These are phyloP conservation scores for Paramecium caudatum DNA, from an alignment of 73 alveolate genomes.

Conservation along the genomic window DNA sequence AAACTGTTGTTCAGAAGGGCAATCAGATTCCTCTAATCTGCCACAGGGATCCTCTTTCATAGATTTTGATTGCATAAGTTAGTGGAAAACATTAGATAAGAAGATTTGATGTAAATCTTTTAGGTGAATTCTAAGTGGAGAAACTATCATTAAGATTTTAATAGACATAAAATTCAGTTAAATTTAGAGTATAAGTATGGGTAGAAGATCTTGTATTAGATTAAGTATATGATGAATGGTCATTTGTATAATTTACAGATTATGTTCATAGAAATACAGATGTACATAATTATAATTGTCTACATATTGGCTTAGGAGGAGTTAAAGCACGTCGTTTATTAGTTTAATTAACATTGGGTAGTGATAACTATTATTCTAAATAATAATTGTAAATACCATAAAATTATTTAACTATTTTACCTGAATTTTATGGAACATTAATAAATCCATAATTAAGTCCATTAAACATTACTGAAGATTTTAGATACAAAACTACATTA, in stretches of 20 bases:
- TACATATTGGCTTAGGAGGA: neutral
- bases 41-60: slow-evolving; percentile 27
- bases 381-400: slow-evolving; percentile 1
- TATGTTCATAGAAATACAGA: slow-evolving; percentile 38
- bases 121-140: slow-evolving; percentile 48
- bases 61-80: neutral
- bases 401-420: slow-evolving; percentile 11
- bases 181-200: slow-evolving; percentile 55
- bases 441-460: slow-evolving; percentile 4
- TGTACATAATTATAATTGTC: slow-evolving; percentile 34
- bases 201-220: slow-evolving; percentile 10
- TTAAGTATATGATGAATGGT: slow-evolving; percentile 22
- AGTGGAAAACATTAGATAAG: neutral
- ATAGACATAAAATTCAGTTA: neutral
- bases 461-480: slow-evolving; percentile 1
- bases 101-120: slow-evolving; percentile 11
- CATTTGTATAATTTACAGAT: slow-evolving; percentile 43
- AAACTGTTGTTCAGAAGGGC: neutral
- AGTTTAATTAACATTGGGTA: slow-evolving; percentile 38
- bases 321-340: slow-evolving; percentile 21
- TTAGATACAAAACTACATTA: slow-evolving; percentile 20
- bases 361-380: slow-evolving; percentile 4
- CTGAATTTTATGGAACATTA: slow-evolving; percentile 57
- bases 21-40: neutral
- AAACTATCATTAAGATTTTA: slow-evolving; percentile 21